A percentile compares a stretch with the other conserved stretches of the same genome.
These are phyloP conservation scores for Mycena sanguinolenta DNA, from an alignment of 768 basidiomycete species.

Conservation along the genomic window DNA sequence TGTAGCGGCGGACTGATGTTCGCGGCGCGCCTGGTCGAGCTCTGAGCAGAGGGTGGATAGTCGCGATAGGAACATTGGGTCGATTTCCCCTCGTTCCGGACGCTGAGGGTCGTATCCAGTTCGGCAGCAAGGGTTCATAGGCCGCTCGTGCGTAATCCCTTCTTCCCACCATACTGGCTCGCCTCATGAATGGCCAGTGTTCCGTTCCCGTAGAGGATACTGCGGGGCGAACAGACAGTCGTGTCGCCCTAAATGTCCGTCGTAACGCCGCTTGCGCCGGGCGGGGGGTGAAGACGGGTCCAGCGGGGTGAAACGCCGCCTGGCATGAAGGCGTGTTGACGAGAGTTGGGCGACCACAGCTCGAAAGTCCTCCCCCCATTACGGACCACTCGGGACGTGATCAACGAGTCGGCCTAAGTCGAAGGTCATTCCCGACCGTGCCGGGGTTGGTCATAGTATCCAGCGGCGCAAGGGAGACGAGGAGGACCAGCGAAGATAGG, in stretches of 20 bases:
- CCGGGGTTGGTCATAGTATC: not conserved
- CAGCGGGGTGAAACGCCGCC: not conserved
- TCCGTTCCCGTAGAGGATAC: not conserved
- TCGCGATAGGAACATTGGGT: not conserved
- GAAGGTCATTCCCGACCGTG: not conserved
- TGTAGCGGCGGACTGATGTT: too few species aligned
- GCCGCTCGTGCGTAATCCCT: not conserved
- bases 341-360: constrained; percentile 21
- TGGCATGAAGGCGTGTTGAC: not conserved
- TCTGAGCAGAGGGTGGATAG: not conserved
- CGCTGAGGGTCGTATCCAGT: not conserved
- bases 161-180: not conserved
- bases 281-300: not conserved
- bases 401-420: not conserved
- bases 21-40: not conserved
- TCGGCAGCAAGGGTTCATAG: too few species aligned
- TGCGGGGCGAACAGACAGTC: constrained; percentile 7
- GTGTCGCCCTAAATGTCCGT: constrained; percentile 1
- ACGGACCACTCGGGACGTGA: not conserved
- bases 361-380: not conserved
- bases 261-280: not conserved
- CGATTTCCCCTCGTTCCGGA: not conserved
- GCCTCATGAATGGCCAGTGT: constrained; percentile 15
- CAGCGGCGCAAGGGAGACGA: not conserved
- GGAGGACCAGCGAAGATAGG: too few species aligned